A percentile compares a stretch with the other conserved stretches of the same genome.
Conservation (phyloP, 2,329 filamentous ascomycete genomes). For the Alternaria consortialis region DNA sequence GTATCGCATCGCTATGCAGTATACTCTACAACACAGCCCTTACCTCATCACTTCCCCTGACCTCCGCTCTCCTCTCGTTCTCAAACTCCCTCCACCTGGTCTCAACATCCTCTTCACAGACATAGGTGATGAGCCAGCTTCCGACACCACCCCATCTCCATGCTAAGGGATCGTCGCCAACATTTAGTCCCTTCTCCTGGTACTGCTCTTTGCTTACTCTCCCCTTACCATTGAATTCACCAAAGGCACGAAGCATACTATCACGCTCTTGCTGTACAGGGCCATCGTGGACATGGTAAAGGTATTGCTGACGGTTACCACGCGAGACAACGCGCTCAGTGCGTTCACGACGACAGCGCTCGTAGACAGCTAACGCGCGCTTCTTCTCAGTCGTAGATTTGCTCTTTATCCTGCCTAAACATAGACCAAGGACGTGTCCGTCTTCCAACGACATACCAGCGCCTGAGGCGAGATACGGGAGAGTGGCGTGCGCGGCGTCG, state of each 20-base stretch:
- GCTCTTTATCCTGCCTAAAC: constrained; percentile 59
- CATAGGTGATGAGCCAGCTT: constrained; percentile 49
- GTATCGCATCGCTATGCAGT: not conserved
- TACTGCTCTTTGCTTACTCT: constrained; percentile 29
- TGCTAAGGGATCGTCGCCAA: constrained; percentile 46
- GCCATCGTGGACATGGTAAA: constrained; percentile 70
- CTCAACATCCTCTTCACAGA: constrained; percentile 47
- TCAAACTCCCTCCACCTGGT: constrained; percentile 38
- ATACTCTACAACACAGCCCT: constrained; percentile 31
- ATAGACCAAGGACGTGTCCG: constrained; percentile 65
- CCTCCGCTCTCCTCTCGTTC: constrained; percentile 6
- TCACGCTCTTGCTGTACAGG: constrained; percentile 65
- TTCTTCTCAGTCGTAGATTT: constrained; percentile 49
- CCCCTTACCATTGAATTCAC: constrained; percentile 39
- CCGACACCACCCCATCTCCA: constrained; percentile 50
- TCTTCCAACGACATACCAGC: constrained; percentile 71
- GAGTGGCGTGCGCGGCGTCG: constrained; percentile 70
- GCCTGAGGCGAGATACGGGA: constrained; percentile 68
- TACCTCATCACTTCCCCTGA: constrained; percentile 15
- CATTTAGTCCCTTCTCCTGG: constrained; percentile 28
- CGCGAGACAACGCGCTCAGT: constrained; percentile 68
- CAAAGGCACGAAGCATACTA: constrained; percentile 37
- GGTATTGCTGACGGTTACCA: constrained; percentile 68
- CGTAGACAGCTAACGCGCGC: constrained; percentile 59
- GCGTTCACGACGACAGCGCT: constrained; percentile 65